Conservation (phyloP, 306 rosid species). For the Abrus precatorius region DNA sequence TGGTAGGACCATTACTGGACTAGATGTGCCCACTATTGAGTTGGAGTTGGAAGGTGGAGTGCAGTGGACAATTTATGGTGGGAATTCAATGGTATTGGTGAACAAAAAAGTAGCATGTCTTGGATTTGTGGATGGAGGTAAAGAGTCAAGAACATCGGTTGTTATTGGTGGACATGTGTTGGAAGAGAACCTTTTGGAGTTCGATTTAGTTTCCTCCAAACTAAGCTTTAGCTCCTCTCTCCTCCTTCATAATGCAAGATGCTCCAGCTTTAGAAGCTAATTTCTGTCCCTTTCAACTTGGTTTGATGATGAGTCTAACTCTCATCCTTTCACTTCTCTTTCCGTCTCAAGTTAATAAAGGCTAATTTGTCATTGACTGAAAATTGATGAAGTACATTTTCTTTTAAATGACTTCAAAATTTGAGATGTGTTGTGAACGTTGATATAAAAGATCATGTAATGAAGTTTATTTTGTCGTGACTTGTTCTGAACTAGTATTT, state of each 20-base stretch:
- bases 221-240: constrained; percentile 43
- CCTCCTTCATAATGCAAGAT: constrained; percentile 28
- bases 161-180: constrained; percentile 46
- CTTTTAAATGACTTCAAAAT: background rate
- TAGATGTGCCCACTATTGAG: constrained; percentile 48
- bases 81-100: constrained; percentile 50
- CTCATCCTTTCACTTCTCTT: background rate
- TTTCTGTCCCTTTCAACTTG: background rate
- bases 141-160: constrained; percentile 18
- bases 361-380: background rate
- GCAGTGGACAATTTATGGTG: constrained; percentile 47
- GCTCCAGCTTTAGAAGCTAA: constrained; percentile 36
- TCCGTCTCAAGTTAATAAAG: background rate
- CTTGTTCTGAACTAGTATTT: too few relatives aligned
- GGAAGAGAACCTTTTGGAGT: constrained; percentile 46
- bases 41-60: constrained; percentile 31
- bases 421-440: background rate
- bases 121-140: constrained; percentile 53
- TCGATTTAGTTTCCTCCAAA: constrained; percentile 52
- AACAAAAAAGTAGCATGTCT: constrained; percentile 41
- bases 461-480: background rate
- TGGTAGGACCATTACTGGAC: background rate
- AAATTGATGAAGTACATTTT: background rate
- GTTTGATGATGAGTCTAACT: background rate
- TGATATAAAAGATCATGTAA: background rate